These are phyloP conservation scores for Camellia oleifera DNA, from an alignment of 179 eudicot species.

Conservation along the genomic window DNA sequence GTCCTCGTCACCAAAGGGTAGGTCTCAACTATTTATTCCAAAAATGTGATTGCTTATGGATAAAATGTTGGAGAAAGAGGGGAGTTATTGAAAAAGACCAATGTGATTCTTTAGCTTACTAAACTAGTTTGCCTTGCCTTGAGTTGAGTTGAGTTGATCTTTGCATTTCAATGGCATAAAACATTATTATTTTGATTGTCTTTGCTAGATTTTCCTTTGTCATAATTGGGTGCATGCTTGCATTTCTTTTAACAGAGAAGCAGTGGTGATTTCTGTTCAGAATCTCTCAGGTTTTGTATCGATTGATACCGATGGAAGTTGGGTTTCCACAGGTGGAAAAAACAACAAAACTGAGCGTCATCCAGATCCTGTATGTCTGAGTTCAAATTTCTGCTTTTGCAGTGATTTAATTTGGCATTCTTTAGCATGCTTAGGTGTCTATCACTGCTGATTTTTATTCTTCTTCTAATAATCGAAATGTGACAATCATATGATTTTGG, in stretches of 20 bases:
- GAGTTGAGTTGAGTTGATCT: too few relatives aligned
- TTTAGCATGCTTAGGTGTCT: background rate
- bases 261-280: constrained; percentile 65
- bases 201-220: constrained; percentile 1
- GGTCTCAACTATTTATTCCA: background rate
- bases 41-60: too few relatives aligned
- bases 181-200: too few relatives aligned
- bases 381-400: background rate
- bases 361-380: constrained; percentile 67
- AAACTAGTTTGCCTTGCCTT: too few relatives aligned
- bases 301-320: constrained; percentile 61
- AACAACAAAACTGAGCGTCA: constrained; percentile 50
- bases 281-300: constrained; percentile 63
- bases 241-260: constrained; percentile 42
- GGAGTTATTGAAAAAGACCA: too few relatives aligned
- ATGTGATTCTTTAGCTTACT: too few relatives aligned
- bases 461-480: too few relatives aligned
- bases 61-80: too few relatives aligned
- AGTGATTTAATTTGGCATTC: background rate
- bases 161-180: too few relatives aligned
- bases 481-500: too few relatives aligned
- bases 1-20: constrained; percentile 73
- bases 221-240: background rate
- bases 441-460: too few relatives aligned
- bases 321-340: constrained; percentile 60